A percentile compares a stretch with the other conserved stretches of the same genome.
Evolutionary conservation across 192 early-diverging fungal genomes (phyloP).

Genomic region (Obelidium mucronatum): DNA sequence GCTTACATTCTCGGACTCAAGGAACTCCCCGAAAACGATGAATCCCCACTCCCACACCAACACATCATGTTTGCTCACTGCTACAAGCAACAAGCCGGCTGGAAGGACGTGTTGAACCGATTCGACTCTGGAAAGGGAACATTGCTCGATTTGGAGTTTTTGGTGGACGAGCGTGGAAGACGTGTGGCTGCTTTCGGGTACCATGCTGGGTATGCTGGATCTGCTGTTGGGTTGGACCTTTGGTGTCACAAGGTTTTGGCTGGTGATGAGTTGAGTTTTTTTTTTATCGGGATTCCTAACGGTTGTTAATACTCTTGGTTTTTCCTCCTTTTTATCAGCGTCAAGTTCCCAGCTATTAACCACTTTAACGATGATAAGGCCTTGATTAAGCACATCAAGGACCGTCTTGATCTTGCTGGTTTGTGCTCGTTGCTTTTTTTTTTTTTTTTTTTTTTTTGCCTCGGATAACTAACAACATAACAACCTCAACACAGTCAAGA

Average conservation of each 20-base stretch:
- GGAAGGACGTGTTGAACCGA: conserved; percentile 86
- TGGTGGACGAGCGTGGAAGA: conserved; percentile 78
- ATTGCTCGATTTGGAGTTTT: conserved; percentile 94
- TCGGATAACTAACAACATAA: too few species aligned
- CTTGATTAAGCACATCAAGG: conserved; percentile 76
- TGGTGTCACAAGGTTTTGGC: conserved; percentile 68
- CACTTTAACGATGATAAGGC: conserved; percentile 86
- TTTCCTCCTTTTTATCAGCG: neutral
- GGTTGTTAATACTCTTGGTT: neutral
- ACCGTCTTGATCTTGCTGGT: conserved; percentile 66
- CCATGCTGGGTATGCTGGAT: conserved; percentile 95
- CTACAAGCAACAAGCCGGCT: conserved; percentile 95
- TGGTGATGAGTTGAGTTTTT: conserved; percentile 27
- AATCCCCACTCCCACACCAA: conserved; percentile 84
- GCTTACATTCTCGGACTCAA: conserved; percentile 97
- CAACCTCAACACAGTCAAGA: conserved; percentile 32
- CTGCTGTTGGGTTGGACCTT: conserved; percentile 89
- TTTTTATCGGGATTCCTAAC: neutral
- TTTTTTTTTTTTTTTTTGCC: too few species aligned
- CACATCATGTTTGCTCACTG: conserved; percentile 99
- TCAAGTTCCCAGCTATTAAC: conserved; percentile 75
- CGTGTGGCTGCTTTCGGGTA: conserved; percentile 98
- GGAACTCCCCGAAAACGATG: conserved; percentile 95
- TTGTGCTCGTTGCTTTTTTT: too few species aligned
- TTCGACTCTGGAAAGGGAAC: conserved; percentile 87